Conservation (phyloP, 2,329 filamentous ascomycete species). For the Cladophialophora immunda region DNA sequence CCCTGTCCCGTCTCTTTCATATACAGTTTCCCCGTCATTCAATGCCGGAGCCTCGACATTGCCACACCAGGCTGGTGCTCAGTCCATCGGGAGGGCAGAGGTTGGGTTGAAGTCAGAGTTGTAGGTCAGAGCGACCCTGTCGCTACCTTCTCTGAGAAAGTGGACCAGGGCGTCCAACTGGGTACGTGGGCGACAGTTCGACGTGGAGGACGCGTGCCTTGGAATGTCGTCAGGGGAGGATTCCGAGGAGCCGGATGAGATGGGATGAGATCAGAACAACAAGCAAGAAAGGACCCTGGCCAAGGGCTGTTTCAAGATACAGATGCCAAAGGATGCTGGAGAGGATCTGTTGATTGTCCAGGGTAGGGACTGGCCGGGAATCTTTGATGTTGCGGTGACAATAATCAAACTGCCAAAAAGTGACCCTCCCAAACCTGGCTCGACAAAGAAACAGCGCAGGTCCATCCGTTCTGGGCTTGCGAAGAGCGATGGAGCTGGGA, state of each 20-base stretch:
- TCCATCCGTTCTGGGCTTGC: constrained; percentile 20
- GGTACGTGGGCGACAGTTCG: constrained; percentile 23
- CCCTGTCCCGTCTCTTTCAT: constrained; percentile 30
- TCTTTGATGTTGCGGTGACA: constrained; percentile 29
- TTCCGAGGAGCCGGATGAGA: constrained; percentile 26
- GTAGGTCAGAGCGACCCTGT: constrained; percentile 33
- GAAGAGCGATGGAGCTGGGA: constrained; percentile 1
- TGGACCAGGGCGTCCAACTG: constrained; percentile 20
- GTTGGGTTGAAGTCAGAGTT: constrained; percentile 11
- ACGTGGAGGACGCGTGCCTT: constrained; percentile 24
- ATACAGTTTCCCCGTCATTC: constrained; percentile 21
- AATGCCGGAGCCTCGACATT: constrained; percentile 27
- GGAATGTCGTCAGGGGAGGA: constrained; percentile 35
- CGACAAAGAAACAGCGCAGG: constrained; percentile 10
- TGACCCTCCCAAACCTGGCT: constrained; percentile 12
- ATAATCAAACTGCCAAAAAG: constrained; percentile 22
- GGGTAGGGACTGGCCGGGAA: neutral
- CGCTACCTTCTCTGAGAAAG: constrained; percentile 28
- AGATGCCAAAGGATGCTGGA: constrained; percentile 11
- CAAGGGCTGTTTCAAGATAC: constrained; percentile 16
- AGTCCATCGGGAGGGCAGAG: constrained; percentile 21
- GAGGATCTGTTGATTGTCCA: neutral
- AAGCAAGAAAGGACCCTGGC: constrained; percentile 15
- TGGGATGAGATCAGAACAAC: neutral
- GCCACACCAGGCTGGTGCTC: constrained; percentile 30